phyloP scores from a whole-genome alignment of 2,329 filamentous ascomycete species.

The Colletotrichum horii region DNA sequence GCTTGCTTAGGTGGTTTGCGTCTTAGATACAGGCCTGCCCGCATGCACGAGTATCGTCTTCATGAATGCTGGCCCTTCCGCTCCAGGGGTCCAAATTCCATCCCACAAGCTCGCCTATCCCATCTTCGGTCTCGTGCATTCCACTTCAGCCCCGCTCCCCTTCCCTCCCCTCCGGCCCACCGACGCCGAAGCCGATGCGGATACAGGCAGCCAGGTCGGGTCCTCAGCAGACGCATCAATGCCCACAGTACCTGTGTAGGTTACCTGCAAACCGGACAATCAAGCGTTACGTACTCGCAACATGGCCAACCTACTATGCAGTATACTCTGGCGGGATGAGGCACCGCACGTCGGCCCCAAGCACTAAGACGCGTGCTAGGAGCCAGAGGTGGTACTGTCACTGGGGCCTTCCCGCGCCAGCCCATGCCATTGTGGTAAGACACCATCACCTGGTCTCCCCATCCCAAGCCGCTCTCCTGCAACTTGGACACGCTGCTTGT shows the following conservation, averaged over 20 bases:
- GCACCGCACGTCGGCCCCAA: background rate
- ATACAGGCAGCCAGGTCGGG: background rate
- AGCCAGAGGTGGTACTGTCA: background rate
- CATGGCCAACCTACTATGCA: no score
- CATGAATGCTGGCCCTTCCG: background rate
- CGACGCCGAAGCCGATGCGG: background rate
- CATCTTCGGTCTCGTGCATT: background rate
- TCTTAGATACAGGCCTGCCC: background rate
- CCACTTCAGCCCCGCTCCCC: background rate
- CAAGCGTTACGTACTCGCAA: background rate
- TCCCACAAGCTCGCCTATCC: slow-evolving; percentile 7
- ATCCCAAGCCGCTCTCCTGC: background rate
- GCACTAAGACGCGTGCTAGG: background rate
- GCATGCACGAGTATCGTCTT: background rate
- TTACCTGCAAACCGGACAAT: background rate
- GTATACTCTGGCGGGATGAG: background rate
- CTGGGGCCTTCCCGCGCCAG: background rate
- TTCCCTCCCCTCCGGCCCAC: background rate
- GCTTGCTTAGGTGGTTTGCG: background rate
- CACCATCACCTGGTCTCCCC: slow-evolving; percentile 16
- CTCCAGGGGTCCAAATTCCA: slow-evolving; percentile 13
- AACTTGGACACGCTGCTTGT: background rate
- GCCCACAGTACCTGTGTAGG: background rate
- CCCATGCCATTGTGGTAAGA: slow-evolving; percentile 9
- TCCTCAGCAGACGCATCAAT: background rate